A percentile compares a stretch with the other conserved stretches of the same genome.
Evolutionary conservation across 176 grass and related monocot species (phyloP).

Genomic region (Oryza meyeriana): DNA sequence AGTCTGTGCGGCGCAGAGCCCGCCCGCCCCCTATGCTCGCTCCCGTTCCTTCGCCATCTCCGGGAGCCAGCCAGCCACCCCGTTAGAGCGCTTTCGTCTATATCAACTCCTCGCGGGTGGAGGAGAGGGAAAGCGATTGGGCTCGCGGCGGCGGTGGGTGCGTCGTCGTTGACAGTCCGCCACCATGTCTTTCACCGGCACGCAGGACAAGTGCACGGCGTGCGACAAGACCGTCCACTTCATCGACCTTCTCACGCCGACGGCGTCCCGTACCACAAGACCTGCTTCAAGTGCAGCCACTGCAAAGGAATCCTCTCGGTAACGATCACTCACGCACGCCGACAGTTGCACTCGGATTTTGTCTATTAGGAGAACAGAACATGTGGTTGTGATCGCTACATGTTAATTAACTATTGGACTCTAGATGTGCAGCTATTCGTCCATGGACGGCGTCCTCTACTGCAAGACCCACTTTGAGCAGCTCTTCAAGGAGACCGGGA

Average conservation of each 20-base stretch:
- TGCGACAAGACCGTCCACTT: constrained; percentile 98
- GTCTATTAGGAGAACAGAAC: not conserved
- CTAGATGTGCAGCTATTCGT: constrained; percentile 96
- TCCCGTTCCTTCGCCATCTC: constrained; percentile 40
- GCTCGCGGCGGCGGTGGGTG: not conserved
- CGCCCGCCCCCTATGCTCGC: constrained; percentile 52
- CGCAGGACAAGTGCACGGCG: constrained; percentile 90
- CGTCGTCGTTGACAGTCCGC: not conserved
- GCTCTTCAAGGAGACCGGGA: constrained; percentile 97
- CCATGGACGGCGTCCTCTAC: constrained; percentile 94
- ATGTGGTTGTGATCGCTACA: not conserved
- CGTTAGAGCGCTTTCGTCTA: constrained; percentile 7
- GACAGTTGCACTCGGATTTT: not conserved
- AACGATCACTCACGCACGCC: not conserved
- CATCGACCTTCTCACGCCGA: constrained; percentile 91
- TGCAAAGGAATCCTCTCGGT: constrained; percentile 96
- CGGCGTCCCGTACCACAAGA: constrained; percentile 78
- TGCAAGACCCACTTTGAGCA: constrained; percentile 99
- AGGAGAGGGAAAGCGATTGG: constrained; percentile 19
- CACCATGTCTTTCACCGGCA: constrained; percentile 97
- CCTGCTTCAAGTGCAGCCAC: constrained; percentile 93
- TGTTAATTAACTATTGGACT: not conserved
- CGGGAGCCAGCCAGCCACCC: constrained; percentile 17
- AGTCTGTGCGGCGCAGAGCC: constrained; percentile 52
- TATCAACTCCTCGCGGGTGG: not conserved